Base-by-base conservation (phyloP, 1,284 basidiomycete species). In the Inonotus obliquus region DNA sequence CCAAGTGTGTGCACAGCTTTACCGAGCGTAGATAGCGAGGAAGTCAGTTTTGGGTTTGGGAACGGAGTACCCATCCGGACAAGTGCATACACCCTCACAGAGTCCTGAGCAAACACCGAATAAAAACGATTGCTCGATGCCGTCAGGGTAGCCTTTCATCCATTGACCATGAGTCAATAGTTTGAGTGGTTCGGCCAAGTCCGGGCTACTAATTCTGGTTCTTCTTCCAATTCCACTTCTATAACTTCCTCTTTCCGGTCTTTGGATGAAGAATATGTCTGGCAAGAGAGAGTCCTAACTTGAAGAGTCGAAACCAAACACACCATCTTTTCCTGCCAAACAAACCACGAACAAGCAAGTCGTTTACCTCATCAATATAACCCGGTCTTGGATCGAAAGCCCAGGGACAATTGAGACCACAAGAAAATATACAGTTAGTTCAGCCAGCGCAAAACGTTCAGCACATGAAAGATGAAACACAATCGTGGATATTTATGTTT, bases 141-240 rank as follows among this genome's bases (percentile, higher is more conserved):
- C 92, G 72, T 96, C 94, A 0, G 94, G 92, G 73, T 94, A 96
- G 9, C 94, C 94, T 71, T 91, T 93, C 94, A 96, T 96, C 93
- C 93, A 96, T 70, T 93, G 87, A n/a, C 90, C 90, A 72, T 91
- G 89, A 23, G 87, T 87, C 81, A 96, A 84, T 44, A 94, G 74
- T 62, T 83, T 83, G 25, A 88, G 78, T 17, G 74, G 72, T 64
- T 82, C 79, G 54, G 73, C 73, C 13, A 70, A 72, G 51, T 76
- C 81, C 2, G 77, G 73, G 25, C n/a, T n/a, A 89, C 70, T 37
- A 71, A 64, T 37, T 79, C 75, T 2, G 76, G 72, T 71, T 91
- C 88, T 7, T 87, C 80, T 60, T 87, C 82, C 72, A 93, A 89
- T 69, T 94, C 85, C 1, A 92, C 82, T 75, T 96, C 91, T 54